Conservation (phyloP, 2,329 filamentous ascomycete genomes). For the Fonsecaea pugnacius region DNA sequence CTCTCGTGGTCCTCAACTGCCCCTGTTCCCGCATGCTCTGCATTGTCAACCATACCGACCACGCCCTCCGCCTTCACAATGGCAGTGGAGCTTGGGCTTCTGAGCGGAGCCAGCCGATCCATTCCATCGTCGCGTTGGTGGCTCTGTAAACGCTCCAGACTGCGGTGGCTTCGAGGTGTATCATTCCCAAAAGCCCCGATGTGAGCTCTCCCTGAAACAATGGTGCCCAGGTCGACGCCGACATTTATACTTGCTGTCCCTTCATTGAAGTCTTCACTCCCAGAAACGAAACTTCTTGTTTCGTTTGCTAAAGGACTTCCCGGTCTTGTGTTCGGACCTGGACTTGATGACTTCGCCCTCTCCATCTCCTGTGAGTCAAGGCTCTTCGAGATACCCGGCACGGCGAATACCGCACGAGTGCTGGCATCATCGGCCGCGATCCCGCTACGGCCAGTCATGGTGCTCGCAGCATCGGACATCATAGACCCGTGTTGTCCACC, state of each 20-base stretch:
- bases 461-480: slow-evolving; percentile 31
- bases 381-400: slow-evolving; percentile 31
- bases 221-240: not conserved
- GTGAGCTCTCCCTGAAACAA: not conserved
- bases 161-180: slow-evolving; percentile 34
- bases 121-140: slow-evolving; percentile 33
- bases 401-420: slow-evolving; percentile 35
- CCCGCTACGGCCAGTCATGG: slow-evolving; percentile 28
- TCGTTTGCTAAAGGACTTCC: slow-evolving; percentile 24
- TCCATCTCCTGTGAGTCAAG: not conserved
- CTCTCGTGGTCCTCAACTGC: not conserved
- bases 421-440: slow-evolving; percentile 31
- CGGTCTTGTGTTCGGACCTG: slow-evolving; percentile 14
- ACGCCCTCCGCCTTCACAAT: slow-evolving; percentile 35
- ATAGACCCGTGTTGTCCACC: slow-evolving; percentile 2
- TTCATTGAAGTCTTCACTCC: slow-evolving; percentile 16
- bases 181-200: slow-evolving; percentile 25
- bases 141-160: slow-evolving; percentile 34
- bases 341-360: not conserved
- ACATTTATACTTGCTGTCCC: not conserved
- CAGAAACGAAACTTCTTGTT: slow-evolving; percentile 15
- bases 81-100: slow-evolving; percentile 35
- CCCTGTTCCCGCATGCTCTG: slow-evolving; percentile 10
- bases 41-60: slow-evolving; percentile 25
- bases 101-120: slow-evolving; percentile 25